Evolutionary conservation across 176 grass and related monocot species (phyloP).

Genomic region (Metroxylon sagu): DNA sequence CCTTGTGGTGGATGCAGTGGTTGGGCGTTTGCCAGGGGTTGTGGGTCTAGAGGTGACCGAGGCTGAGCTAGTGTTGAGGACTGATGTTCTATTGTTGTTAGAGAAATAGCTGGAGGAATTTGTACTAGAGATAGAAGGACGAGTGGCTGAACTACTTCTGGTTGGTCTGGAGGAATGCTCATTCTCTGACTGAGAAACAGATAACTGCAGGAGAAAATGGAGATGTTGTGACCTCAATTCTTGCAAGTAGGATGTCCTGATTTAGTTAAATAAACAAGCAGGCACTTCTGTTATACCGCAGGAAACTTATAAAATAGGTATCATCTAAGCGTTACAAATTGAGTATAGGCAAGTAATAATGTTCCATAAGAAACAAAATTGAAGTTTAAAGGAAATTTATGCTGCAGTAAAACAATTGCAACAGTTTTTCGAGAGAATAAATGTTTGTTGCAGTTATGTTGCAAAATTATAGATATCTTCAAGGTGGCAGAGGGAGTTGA

Average conservation of each 20-base stretch:
- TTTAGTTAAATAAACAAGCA: too few relatives aligned
- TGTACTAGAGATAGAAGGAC: neutral
- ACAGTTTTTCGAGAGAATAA: too few relatives aligned
- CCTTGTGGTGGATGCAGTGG: neutral
- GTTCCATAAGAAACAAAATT: neutral
- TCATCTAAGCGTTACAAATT: neutral
- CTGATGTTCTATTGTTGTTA: neutral
- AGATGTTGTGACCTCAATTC: too few relatives aligned
- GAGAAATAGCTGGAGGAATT: neutral
- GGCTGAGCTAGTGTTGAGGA: conserved; percentile 11
- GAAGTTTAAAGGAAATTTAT: too few relatives aligned
- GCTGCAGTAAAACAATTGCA: too few relatives aligned
- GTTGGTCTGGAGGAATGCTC: neutral
- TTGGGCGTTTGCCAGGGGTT: neutral
- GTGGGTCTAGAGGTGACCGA: conserved; percentile 13
- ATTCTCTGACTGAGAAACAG: conserved; percentile 2
- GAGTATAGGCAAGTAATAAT: neutral
- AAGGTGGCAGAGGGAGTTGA: neutral
- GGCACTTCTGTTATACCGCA: neutral
- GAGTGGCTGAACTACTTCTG: neutral
- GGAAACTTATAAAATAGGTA: neutral
- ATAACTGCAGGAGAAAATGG: conserved; percentile 4
- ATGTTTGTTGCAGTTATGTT: too few relatives aligned
- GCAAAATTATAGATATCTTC: too few relatives aligned
- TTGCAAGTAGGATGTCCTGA: too few relatives aligned